Evolutionary conservation across 441 rosid genomes (phyloP).

Genomic region (Raphanus hybrid): DNA sequence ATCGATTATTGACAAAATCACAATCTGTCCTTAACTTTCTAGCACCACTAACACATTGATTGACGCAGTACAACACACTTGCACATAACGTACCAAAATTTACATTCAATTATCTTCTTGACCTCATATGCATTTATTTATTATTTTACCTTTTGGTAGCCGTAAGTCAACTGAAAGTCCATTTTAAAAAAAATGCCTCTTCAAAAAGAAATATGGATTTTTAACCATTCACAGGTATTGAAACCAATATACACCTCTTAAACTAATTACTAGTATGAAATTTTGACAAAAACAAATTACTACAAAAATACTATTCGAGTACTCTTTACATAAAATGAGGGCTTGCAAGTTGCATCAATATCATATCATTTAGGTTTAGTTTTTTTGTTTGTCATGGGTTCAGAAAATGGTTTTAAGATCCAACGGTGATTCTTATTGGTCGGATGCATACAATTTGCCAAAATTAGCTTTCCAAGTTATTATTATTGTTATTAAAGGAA

Average conservation of each 20-base stretch:
- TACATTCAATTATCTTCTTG: constrained; percentile 36
- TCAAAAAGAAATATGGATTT: constrained; percentile 12
- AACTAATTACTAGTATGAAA: neutral
- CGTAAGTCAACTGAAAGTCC: constrained; percentile 29
- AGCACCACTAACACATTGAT: constrained; percentile 40
- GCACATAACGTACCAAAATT: constrained; percentile 41
- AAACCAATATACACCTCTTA: neutral
- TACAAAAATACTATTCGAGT: neutral
- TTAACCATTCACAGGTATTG: neutral
- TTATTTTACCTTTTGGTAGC: constrained; percentile 35
- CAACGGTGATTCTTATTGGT: constrained; percentile 17
- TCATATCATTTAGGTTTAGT: neutral
- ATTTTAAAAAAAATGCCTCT: neutral
- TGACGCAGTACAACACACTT: constrained; percentile 39
- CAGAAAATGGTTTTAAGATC: constrained; percentile 8
- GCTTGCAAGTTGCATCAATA: neutral
- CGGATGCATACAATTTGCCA: constrained; percentile 15
- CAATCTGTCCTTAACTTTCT: constrained; percentile 43
- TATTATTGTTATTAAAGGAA: neutral
- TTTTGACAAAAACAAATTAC: neutral
- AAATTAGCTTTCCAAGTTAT: neutral
- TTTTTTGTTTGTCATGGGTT: constrained; percentile 3
- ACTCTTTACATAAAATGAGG: constrained; percentile 19
- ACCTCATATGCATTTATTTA: constrained; percentile 29
- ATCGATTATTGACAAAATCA: constrained; percentile 36